Conservation (phyloP, 345 rosid genomes). For the Physaria fendleri region DNA sequence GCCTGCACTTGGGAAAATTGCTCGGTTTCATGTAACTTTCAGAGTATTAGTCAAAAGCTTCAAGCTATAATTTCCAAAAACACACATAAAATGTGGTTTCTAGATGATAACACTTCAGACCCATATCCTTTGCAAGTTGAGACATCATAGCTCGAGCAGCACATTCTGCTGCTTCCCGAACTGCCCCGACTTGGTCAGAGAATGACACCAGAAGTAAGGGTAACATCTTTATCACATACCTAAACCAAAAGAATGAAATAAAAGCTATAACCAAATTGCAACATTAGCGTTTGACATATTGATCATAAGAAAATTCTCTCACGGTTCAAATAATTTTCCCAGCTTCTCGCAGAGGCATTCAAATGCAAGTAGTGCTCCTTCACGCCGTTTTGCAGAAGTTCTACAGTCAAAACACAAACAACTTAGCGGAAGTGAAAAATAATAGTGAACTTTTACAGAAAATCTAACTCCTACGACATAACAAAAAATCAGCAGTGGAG, state of each 20-base stretch:
- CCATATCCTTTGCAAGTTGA: slow-evolving; percentile 45
- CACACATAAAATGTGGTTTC: not conserved
- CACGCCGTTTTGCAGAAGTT: slow-evolving; percentile 86
- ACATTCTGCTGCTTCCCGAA: slow-evolving; percentile 98
- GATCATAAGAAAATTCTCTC: slow-evolving; percentile 22
- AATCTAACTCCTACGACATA: not conserved
- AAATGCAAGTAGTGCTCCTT: slow-evolving; percentile 91
- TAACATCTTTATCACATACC: slow-evolving; percentile 93
- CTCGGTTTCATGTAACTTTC: not conserved
- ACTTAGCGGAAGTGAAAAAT: not conserved
- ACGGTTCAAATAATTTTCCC: slow-evolving; percentile 97
- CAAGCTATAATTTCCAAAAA: not conserved
- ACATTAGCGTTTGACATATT: slow-evolving; percentile 5
- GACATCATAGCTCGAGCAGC: slow-evolving; percentile 99
- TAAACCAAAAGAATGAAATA: slow-evolving; percentile 29
- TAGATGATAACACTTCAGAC: not conserved
- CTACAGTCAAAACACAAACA: slow-evolving; percentile 34
- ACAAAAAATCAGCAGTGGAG: not conserved
- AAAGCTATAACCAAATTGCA: not conserved
- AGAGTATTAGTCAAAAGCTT: not conserved
- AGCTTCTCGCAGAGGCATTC: slow-evolving; percentile 95
- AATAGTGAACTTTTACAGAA: not conserved
- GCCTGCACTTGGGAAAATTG: slow-evolving; percentile 49
- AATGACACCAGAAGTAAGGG: slow-evolving; percentile 87
- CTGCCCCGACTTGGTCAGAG: slow-evolving; percentile 97